Base-by-base conservation (phyloP, 2,329 filamentous ascomycete genomes). In the Fonsecaea nubica region DNA sequence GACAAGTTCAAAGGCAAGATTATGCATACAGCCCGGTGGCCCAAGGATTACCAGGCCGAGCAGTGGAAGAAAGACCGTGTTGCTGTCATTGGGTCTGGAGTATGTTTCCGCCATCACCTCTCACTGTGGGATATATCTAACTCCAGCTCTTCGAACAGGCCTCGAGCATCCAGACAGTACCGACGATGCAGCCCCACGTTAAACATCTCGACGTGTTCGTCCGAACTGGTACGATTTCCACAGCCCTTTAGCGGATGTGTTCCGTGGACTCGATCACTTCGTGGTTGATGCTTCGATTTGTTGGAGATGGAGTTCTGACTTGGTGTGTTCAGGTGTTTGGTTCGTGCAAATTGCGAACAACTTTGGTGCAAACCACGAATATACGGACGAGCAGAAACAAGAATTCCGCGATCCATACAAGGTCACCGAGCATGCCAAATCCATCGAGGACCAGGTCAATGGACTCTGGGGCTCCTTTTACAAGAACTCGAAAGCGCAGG, bases 151-250 rank as follows among this genome's bases (percentile, higher is more conserved):
- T 21, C 25, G 1, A 10, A 25, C 7, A 68, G 66, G 66, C 6
- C 77, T 81, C 15, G 4, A 79, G 77, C 0, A 81, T 83, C 18
- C 81, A 83, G 67, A 81, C 79, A 0, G 80, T 83, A 5, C 81
- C 81, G 2, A 78, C 69, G 0, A 83, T 83, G 80, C 81, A 83
- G 67, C 80, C 80, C 1, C 74, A 80, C 61, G 75, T 75, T 5
- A 81, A 82, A 69, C 80, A 83, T 61, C 58, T 83, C 40, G 80
- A 83, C 63, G 72, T 83, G 25, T 83, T 83, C 64, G 78, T 84
- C 32, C 76, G 81, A 4, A 83, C 81, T 1, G 80, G 77, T 2
- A 65, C 25, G 66, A 53, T 18, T 36, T 21, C 18, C 18, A 21
- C 42, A 21, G 10, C 21, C 7, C 8, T 21, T 4, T 8, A 48